These are phyloP conservation scores for Filobasidium uniguttulatum DNA, from an alignment of 1,284 basidiomycete genomes.

Conservation along the genomic window DNA sequence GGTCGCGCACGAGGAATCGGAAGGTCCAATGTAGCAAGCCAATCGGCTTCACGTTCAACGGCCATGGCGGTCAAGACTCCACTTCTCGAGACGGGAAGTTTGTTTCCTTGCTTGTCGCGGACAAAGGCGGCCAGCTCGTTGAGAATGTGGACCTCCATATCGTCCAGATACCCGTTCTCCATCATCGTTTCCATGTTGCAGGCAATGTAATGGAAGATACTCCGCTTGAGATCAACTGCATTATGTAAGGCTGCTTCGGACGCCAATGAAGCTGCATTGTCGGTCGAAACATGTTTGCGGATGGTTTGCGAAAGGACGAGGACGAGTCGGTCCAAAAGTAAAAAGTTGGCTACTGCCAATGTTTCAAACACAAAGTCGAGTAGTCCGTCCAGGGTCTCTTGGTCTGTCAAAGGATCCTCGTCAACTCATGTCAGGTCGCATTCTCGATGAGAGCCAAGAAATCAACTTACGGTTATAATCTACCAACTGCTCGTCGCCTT, in stretches of 20 bases:
- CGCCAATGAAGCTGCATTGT: conserved; percentile 70
- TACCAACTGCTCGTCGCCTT: conserved; percentile 65
- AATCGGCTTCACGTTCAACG: conserved; percentile 55
- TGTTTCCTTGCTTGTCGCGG: conserved; percentile 49
- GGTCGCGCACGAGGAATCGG: conserved; percentile 50
- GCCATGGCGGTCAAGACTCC: conserved; percentile 46
- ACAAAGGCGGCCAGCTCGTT: conserved; percentile 54
- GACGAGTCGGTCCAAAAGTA: conserved; percentile 72
- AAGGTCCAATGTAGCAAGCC: conserved; percentile 69
- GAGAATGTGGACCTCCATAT: conserved; percentile 52
- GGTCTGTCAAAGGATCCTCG: conserved; percentile 41
- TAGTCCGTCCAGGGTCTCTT: conserved; percentile 56
- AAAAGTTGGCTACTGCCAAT: conserved; percentile 73
- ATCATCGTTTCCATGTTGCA: conserved; percentile 79
- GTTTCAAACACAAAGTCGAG: conserved; percentile 81
- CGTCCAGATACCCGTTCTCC: conserved; percentile 62
- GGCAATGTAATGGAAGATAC: conserved; percentile 67
- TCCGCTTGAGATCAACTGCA: conserved; percentile 53
- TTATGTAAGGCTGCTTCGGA: conserved; percentile 70
- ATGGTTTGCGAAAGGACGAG: conserved; percentile 67
- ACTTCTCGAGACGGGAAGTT: conserved; percentile 54
- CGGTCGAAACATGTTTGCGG: conserved; percentile 53
- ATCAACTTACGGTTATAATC: conserved; percentile 48
- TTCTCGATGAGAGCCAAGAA: not conserved
- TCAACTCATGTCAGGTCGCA: conserved; percentile 3